Conservation (phyloP, 202 grass and related monocot species). For the Schoenoplectus tabernaemontani region DNA sequence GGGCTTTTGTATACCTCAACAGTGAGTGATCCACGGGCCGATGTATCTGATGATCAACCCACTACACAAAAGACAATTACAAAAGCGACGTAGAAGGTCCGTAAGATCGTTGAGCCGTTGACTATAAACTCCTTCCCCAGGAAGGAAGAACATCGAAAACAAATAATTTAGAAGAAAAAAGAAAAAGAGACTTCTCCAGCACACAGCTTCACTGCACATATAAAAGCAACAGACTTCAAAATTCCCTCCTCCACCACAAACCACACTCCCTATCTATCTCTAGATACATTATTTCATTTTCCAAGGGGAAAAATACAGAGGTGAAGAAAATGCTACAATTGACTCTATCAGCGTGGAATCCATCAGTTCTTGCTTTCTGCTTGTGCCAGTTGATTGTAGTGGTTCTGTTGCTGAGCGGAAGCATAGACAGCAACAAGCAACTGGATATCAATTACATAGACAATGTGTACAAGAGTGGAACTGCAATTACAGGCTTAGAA, state of each 20-base stretch:
- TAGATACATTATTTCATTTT: not conserved
- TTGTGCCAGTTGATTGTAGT: conserved; percentile 48
- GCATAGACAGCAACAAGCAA: not conserved
- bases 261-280: not conserved
- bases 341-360: conserved; percentile 16
- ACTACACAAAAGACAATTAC: no score
- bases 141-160: conserved; percentile 1
- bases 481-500: not conserved
- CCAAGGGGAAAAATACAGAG: not conserved
- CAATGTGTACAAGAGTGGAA: not conserved
- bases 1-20: not conserved
- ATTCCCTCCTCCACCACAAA: not conserved
- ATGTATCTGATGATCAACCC: not conserved
- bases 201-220: conserved; percentile 17
- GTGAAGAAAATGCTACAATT: conserved; percentile 20
- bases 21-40: not conserved
- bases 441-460: not conserved
- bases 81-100: not conserved
- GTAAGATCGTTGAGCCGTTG: not conserved
- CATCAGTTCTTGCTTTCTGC: conserved; percentile 52
- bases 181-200: conserved; percentile 6
- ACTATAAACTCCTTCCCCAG: conserved; percentile 16
- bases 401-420: conserved; percentile 33
- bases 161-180: not conserved
- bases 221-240: conserved; percentile 9